phyloP scores from a whole-genome alignment of 768 basidiomycete genomes.

The Lenzites betulinus region DNA sequence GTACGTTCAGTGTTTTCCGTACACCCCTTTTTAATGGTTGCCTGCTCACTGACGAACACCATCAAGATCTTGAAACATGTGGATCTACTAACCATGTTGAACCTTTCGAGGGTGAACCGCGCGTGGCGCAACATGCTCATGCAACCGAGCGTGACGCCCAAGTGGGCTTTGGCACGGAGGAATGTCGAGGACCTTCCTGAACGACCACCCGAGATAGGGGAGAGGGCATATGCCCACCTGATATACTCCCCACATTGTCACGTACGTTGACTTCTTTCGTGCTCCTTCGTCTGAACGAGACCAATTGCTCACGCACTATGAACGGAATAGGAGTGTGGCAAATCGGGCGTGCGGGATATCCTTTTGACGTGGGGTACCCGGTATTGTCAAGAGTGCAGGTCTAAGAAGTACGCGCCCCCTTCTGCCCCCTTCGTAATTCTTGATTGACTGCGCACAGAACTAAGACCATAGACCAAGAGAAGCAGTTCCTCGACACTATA shows the following conservation, averaged over 20 bases:
- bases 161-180: slow-evolving; percentile 11
- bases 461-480: too few species aligned
- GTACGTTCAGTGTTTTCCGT: too few species aligned
- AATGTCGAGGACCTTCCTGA: slow-evolving; percentile 11
- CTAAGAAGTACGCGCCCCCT: not conserved
- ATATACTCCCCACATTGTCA: slow-evolving; percentile 32
- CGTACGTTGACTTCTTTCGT: slow-evolving; percentile 27
- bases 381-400: not conserved
- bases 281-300: not conserved
- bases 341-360: too few species aligned
- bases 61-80: too few species aligned
- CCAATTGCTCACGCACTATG: not conserved
- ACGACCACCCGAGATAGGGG: slow-evolving; percentile 13
- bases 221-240: slow-evolving; percentile 14
- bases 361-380: not conserved
- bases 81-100: too few species aligned
- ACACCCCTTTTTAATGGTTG: too few species aligned
- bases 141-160: not conserved
- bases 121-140: slow-evolving; percentile 15
- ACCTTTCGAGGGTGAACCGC: too few species aligned
- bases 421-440: not conserved
- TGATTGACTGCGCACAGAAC: not conserved
- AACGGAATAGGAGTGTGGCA: not conserved
- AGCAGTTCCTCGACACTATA: not conserved
- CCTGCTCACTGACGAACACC: too few species aligned